Conservation (phyloP, 75 land plant species). For the Azolla pinnata region DNA sequence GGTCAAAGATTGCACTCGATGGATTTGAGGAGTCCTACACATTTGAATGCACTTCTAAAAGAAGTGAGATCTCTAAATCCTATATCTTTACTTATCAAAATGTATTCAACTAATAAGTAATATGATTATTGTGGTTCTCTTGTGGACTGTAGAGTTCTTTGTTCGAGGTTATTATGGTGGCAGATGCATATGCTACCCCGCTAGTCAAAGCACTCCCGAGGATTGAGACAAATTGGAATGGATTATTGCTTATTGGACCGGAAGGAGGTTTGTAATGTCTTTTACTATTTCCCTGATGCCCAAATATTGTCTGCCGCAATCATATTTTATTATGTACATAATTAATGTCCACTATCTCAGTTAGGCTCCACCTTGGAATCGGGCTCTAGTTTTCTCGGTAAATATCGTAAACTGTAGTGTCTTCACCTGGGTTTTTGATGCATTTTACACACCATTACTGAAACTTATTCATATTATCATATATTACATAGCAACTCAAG, state of each 20-base stretch:
- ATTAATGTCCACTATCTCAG: no score
- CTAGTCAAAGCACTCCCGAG: conserved; percentile 31
- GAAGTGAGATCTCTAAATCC: conserved; percentile 25
- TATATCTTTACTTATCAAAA: neutral
- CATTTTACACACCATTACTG: no score
- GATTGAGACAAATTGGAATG: conserved; percentile 16
- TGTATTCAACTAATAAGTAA: neutral
- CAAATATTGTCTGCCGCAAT: no score
- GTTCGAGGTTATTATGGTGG: conserved; percentile 50
- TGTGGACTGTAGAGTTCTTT: conserved; percentile 30
- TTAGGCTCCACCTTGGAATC: no score
- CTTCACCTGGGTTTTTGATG: no score
- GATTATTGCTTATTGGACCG: conserved; percentile 70
- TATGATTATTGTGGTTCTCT: neutral
- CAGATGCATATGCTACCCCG: conserved; percentile 66
- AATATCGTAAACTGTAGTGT: no score
- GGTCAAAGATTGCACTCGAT: conserved; percentile 79
- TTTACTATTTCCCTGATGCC: no score
- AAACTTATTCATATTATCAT: no score
- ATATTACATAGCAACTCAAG: no score
- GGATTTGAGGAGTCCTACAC: conserved; percentile 44
- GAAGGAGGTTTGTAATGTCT: conserved; percentile 94
- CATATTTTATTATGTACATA: no score
- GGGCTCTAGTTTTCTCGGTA: no score
- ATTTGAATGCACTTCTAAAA: conserved; percentile 26